Base-by-base conservation (phyloP, 495 filamentous ascomycete genomes). In the Daldinia concentrica region DNA sequence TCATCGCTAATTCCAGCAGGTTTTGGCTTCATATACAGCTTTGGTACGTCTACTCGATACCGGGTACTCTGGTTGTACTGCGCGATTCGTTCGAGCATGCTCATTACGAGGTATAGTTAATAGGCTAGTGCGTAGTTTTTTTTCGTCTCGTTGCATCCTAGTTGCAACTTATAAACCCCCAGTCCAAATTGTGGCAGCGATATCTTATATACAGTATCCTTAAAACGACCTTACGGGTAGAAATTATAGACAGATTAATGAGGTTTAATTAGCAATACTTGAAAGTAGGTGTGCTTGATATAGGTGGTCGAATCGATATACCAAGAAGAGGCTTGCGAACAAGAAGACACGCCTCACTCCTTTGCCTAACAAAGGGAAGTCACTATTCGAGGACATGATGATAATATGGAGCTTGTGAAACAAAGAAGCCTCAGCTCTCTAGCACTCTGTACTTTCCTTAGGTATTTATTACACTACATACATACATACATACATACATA, bases 81-180 rank as follows among this genome's bases (percentile, higher is more conserved):
- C 5, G 75, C 62, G 39, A 77, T 62, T 30, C 73, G 71, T 50
- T 75, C 75, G 5, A 77, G 50, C 58, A 73, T 58, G 48, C 69
- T 77, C 70, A 73, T 69, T 26, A 11, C 58, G 26, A 30, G 37
- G 32, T 24, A 29, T 26, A 59, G 7, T 37, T 34, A n/a, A 32
- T 37, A 43, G 41, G 30, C 19, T 24, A 22, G 15, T 48, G 15
- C 2, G 36, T 8, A 29, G 30, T 29, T 19, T 29, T 19, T 29
- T 14, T 19, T 36, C 34, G 11, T 52, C 34, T 30, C 9, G 4
- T 52, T 6, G 22, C 26, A 52, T 52, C 24, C 50, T 7, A 29
- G 3, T 27, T 27, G 22, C 17, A 8, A 11, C 30, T 36, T 36
- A 12, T 32, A 37, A 37, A 6, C 32, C 24, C 55, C 8, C 15